Percentiles rank a stretch among this genome's conserved stretches.
These are phyloP conservation scores for Fusarium siculi DNA, from an alignment of 2,329 filamentous ascomycete species.

Conservation along the genomic window DNA sequence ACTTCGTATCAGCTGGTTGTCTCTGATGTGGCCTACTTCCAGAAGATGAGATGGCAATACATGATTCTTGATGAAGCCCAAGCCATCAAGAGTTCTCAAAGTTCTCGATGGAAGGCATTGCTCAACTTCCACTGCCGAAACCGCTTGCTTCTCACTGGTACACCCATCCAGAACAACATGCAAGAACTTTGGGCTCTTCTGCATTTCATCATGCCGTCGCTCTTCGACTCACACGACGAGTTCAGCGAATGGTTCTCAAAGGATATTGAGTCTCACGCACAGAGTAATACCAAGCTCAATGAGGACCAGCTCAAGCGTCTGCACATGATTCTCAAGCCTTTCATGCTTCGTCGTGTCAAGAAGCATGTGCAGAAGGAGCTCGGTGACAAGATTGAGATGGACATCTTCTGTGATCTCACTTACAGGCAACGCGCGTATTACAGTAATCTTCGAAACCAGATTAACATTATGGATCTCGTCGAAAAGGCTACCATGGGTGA, in stretches of 20 bases:
- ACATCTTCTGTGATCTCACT: constrained; percentile 96
- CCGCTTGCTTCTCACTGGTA: constrained; percentile 91
- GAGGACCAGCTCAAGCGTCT: constrained; percentile 96
- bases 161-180: constrained; percentile 99
- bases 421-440: constrained; percentile 97
- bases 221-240: constrained; percentile 94
- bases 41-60: constrained; percentile 99
- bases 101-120: constrained; percentile 95
- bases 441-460: constrained; percentile 90
- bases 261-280: constrained; percentile 96
- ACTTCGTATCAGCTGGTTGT: constrained; percentile 98
- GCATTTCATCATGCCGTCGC: constrained; percentile 99
- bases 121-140: constrained; percentile 96
- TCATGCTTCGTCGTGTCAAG: constrained; percentile 99
- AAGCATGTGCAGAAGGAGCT: constrained; percentile 99
- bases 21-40: constrained; percentile 95
- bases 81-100: constrained; percentile 97
- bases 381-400: constrained; percentile 97
- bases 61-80: constrained; percentile 99
- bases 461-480: constrained; percentile 98
- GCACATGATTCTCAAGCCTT: constrained; percentile 99
- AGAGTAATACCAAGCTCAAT: constrained; percentile 99
- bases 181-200: constrained; percentile 97
- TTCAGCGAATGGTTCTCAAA: constrained; percentile 96
- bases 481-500: constrained; percentile 96